Percentiles rank a stretch among this genome's conserved stretches.
phyloP scores from a whole-genome alignment of 441 rosid genomes.

The Croton setiger region DNA sequence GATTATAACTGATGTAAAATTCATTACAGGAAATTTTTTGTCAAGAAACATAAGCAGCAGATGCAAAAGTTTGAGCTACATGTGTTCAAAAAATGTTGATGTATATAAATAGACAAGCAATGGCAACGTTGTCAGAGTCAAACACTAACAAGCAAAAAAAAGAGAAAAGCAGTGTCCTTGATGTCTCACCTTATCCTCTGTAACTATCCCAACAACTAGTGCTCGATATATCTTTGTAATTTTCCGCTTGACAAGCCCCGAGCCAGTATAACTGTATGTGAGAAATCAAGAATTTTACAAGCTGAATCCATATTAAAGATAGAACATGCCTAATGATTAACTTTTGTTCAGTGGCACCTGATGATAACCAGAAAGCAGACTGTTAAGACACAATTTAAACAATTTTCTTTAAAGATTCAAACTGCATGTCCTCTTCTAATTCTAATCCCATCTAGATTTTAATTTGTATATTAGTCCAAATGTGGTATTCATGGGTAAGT shows the following conservation, averaged over 20 bases:
- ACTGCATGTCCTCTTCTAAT: background rate
- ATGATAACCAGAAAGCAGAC: background rate
- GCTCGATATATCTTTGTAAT: slow-evolving; percentile 80
- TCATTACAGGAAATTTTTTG: slow-evolving; percentile 10
- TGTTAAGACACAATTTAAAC: background rate
- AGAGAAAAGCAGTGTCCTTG: background rate
- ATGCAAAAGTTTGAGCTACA: background rate
- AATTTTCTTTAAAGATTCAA: background rate
- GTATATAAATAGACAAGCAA: background rate
- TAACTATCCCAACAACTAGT: slow-evolving; percentile 59
- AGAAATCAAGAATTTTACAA: slow-evolving; percentile 17
- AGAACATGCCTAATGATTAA: background rate
- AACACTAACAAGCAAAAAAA: background rate
- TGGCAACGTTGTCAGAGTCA: background rate
- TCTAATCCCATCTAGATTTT: background rate
- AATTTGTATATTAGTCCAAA: background rate
- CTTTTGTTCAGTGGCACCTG: background rate
- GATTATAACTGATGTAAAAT: slow-evolving; percentile 6
- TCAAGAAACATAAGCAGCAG: slow-evolving; percentile 8
- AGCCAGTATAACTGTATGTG: slow-evolving; percentile 31
- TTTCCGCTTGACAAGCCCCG: slow-evolving; percentile 39
- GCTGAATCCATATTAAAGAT: slow-evolving; percentile 4
- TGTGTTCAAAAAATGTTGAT: slow-evolving; percentile 10
- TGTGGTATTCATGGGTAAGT: background rate
- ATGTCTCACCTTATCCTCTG: slow-evolving; percentile 55